Evolutionary conservation across 2,329 filamentous ascomycete species (phyloP), one percentile per base, ranked within the genome.

Genomic region (Didymella pinodella): DNA sequence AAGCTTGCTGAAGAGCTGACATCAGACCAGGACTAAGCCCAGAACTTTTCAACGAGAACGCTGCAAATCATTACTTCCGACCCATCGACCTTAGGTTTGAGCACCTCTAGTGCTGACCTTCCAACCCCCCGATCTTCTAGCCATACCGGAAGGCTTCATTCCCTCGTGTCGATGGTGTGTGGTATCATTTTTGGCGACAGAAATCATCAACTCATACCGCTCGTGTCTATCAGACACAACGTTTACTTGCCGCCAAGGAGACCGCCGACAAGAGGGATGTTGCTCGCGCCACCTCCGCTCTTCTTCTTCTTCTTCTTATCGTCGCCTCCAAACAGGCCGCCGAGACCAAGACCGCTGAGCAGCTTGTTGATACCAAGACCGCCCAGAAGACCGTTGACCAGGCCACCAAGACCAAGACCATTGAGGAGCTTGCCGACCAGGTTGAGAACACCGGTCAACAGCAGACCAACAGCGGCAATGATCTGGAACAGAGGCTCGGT

Each of bases 401-500:
- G 77, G 16, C 90, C 90, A 59, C 93, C 93, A 1, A 97, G 85
- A 57, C 93, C 93, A 28, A 97, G 86, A 5, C 90, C 91, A 68
- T 90, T 89, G 58, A 95, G 84, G 71, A 96, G 80, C 72, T 88
- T 88, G 55, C 92, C 93, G 20, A 97, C 92, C 1, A 97, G 84
- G 43, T 90, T 90, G 7, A 97, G 83, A 0, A 97, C 93, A 76
- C 93, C 93, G 50, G 83, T 88, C 61, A 97, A 83, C 63, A 97
- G 78, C 59, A 97, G 80, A 22, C 93, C 93, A 45, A 97, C 93
- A 11, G 91, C 93, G 8, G 93, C 92, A 48, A 97, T 85, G 74
- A 97, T 97, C 84, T 97, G 93, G 85, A 93, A 92, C 22, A 97
- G 82, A 11, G 93, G 93, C 83, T 97, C 92, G 34, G 87, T 87